Percentiles rank a stretch among this genome's conserved stretches.
phyloP scores from a whole-genome alignment of 306 rosid genomes.

The Ceratonia siliqua region DNA sequence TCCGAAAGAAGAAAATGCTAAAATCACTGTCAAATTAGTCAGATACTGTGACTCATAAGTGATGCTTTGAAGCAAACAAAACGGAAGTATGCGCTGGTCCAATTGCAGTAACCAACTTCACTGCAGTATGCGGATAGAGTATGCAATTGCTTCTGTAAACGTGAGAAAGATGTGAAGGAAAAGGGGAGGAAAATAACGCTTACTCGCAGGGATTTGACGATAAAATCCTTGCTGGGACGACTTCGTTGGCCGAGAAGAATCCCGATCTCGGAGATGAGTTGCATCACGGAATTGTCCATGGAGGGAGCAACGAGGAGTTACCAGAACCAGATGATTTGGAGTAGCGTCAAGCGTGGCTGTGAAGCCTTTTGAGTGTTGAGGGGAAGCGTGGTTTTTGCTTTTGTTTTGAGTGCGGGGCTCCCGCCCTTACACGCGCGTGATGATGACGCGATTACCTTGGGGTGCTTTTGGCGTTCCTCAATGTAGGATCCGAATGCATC shows the following conservation, averaged over 20 bases:
- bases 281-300: slow-evolving; percentile 61
- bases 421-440: slow-evolving; percentile 55
- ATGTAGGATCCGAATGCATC: too few relatives aligned
- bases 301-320: slow-evolving; percentile 8
- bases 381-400: neutral
- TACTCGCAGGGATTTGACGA: slow-evolving; percentile 76
- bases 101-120: neutral
- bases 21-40: neutral
- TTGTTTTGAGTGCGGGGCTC: slow-evolving; percentile 30
- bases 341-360: neutral
- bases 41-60: neutral
- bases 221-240: slow-evolving; percentile 71
- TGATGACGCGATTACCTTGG: neutral
- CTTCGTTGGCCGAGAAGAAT: slow-evolving; percentile 50
- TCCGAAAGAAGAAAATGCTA: neutral
- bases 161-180: neutral
- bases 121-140: neutral
- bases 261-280: slow-evolving; percentile 62
- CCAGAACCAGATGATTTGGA: slow-evolving; percentile 4
- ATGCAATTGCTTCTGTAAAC: neutral
- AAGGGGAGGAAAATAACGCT: slow-evolving; percentile 1
- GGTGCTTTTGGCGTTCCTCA: neutral
- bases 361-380: neutral
- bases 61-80: neutral
- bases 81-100: neutral